A percentile compares a stretch with the other conserved stretches of the same genome.
These are phyloP conservation scores for Cyberlindnera saturnus DNA, from an alignment of 805 yeast genomes.

Conservation along the genomic window DNA sequence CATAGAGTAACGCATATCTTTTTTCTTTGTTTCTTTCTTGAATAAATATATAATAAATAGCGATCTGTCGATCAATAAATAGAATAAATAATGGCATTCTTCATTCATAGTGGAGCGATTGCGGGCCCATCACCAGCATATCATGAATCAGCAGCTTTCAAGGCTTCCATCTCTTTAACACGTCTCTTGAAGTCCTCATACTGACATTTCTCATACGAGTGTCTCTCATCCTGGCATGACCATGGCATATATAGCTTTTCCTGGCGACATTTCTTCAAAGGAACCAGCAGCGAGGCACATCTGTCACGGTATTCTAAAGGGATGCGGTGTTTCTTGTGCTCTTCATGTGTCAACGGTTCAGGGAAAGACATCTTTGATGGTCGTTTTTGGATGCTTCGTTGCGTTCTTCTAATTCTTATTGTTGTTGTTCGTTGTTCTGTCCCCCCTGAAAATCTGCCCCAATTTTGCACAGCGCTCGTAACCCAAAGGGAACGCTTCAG, in stretches of 20 bases:
- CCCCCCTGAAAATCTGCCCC: too few species aligned
- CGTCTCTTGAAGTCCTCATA: conserved; percentile 77
- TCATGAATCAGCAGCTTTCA: conserved; percentile 29
- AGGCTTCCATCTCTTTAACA: conserved; percentile 60
- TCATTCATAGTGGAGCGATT: background rate
- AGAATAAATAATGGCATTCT: background rate
- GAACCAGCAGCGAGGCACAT: conserved; percentile 63
- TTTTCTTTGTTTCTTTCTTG: too few species aligned
- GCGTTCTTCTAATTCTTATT: too few species aligned
- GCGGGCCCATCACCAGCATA: too few species aligned
- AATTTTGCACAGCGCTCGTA: too few species aligned
- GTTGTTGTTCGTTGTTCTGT: too few species aligned
- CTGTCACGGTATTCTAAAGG: conserved; percentile 81
- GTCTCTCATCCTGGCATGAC: conserved; percentile 75
- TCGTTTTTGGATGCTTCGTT: background rate
- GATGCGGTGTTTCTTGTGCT: conserved; percentile 71
- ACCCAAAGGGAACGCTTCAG: too few species aligned
- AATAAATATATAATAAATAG: conserved; percentile 6
- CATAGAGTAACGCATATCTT: too few species aligned
- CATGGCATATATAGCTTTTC: conserved; percentile 56
- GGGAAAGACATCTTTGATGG: background rate
- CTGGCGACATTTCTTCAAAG: conserved; percentile 54
- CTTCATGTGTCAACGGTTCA: conserved; percentile 57
- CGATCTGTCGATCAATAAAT: background rate
- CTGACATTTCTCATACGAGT: conserved; percentile 81